Percentiles rank a stretch among this genome's conserved stretches.
Conservation (phyloP, 2,329 filamentous ascomycete genomes). For the Scleromitrula shiraiana region DNA sequence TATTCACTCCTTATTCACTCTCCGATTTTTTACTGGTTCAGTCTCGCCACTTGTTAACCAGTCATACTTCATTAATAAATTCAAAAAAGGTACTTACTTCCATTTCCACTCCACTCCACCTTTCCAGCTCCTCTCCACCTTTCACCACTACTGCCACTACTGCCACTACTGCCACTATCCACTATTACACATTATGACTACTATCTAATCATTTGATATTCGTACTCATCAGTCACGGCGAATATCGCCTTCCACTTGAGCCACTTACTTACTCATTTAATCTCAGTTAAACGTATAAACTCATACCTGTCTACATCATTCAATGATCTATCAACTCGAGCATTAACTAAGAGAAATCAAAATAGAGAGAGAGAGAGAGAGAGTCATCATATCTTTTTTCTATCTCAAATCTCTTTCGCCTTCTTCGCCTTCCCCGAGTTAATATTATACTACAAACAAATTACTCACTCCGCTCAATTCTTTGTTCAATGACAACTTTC, state of each 20-base stretch:
- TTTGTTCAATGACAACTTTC: conserved; percentile 15
- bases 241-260: no score
- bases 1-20: neutral
- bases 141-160: neutral
- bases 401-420: conserved; percentile 1
- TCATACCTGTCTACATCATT: no score
- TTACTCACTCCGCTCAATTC: conserved; percentile 25
- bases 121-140: neutral
- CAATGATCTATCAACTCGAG: no score
- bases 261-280: no score
- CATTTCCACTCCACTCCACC: neutral
- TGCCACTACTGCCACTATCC: no score
- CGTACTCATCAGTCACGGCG: no score
- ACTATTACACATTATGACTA: no score
- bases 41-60: conserved; percentile 7
- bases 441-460: conserved; percentile 10
- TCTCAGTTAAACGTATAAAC: no score
- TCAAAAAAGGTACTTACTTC: conserved; percentile 6
- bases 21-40: neutral
- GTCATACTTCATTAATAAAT: conserved; percentile 5
- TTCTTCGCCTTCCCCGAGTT: conserved; percentile 16
- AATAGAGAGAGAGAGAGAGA: neutral
- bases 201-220: no score
- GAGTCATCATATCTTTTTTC: neutral
- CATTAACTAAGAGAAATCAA: neutral